These are phyloP conservation scores for Aureobasidium zeae DNA, from an alignment of 2,329 filamentous ascomycete species.

Conservation along the genomic window DNA sequence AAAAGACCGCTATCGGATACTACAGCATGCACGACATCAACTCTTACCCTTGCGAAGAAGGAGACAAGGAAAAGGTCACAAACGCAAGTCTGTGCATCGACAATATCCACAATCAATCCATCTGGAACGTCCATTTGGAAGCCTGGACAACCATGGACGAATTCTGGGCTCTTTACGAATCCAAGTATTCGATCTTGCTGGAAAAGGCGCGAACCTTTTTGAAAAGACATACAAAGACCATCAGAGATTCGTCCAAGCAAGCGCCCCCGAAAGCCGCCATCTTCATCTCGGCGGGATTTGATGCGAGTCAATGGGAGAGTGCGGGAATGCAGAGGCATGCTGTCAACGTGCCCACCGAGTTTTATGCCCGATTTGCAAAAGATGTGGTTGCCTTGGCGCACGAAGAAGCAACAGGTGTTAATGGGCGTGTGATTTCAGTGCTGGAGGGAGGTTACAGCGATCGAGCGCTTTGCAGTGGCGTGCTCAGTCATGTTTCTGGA, in stretches of 20 bases:
- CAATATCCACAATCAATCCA: slow-evolving; percentile 82
- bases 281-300: slow-evolving; percentile 92
- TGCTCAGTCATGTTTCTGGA: slow-evolving; percentile 82
- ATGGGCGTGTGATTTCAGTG: slow-evolving; percentile 84
- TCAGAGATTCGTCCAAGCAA: slow-evolving; percentile 48
- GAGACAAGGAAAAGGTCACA: slow-evolving; percentile 87
- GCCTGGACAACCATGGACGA: slow-evolving; percentile 73
- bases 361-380: slow-evolving; percentile 82
- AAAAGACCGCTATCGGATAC: slow-evolving; percentile 84
- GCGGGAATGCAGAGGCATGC: slow-evolving; percentile 90
- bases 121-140: slow-evolving; percentile 94
- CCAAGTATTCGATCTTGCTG: slow-evolving; percentile 65
- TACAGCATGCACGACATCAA: slow-evolving; percentile 98
- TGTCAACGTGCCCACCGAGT: slow-evolving; percentile 92
- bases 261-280: slow-evolving; percentile 71
- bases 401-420: slow-evolving; percentile 66
- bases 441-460: slow-evolving; percentile 95
- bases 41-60: slow-evolving; percentile 89
- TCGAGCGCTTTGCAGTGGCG: slow-evolving; percentile 75
- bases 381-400: slow-evolving; percentile 76
- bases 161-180: slow-evolving; percentile 83
- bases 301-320: slow-evolving; percentile 91
- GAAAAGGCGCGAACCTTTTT: slow-evolving; percentile 74
- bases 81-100: slow-evolving; percentile 93
- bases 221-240: slow-evolving; percentile 57